Base-by-base conservation (phyloP, 495 filamentous ascomycete species). In the Opeltia flavorubescens region DNA sequence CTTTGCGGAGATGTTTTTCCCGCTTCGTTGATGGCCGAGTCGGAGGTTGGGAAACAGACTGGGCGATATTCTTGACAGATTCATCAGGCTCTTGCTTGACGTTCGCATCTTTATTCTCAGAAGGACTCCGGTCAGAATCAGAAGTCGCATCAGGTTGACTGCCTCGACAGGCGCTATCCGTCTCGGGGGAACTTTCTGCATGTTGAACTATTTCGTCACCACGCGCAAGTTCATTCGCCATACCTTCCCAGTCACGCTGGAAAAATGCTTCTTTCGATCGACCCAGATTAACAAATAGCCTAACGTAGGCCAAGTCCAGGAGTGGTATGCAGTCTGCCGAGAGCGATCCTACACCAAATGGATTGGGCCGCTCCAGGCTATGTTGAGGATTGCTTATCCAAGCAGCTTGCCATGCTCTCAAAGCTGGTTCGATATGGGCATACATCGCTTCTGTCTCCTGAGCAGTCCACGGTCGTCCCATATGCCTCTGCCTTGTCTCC, bases 391-490 rank as follows among this genome's bases (percentile, higher is more conserved):
- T 91, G 51, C 76, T 82, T 18, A 81, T 80, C 89, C 91, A 98
- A 1, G 88, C 91, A 38, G 85, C 80, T 62, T 94, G 86, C 91
- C 91, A 98, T 13, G 91, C 89, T 59, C 84, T 80, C 49, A 98
- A 66, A 20, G 93, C 91, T 8, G 91, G 91, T 57, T 95, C 91
- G 44, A 98, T 93, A 58, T 94, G 88, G 11, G 84, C 81, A 62
- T 95, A 88, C 89, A 98, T 94, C 41, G 86, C 83, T 52, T 96
- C 87, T 0, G 86, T 93, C 61, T 96, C 91, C 50, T 84, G 78
- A 24, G 82, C 75, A 13, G 88, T 94, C 89, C 89, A 95, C 50
- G 85, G 75, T 50, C 87, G 80, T 48, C 84, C 88, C 57, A 88
- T 80, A 55, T 95, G 89, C 29, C 87, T 70, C 61, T 94, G 89